phyloP scores from a whole-genome alignment of 2,329 filamentous ascomycete genomes.

The Torrubiella hemipterigena region DNA sequence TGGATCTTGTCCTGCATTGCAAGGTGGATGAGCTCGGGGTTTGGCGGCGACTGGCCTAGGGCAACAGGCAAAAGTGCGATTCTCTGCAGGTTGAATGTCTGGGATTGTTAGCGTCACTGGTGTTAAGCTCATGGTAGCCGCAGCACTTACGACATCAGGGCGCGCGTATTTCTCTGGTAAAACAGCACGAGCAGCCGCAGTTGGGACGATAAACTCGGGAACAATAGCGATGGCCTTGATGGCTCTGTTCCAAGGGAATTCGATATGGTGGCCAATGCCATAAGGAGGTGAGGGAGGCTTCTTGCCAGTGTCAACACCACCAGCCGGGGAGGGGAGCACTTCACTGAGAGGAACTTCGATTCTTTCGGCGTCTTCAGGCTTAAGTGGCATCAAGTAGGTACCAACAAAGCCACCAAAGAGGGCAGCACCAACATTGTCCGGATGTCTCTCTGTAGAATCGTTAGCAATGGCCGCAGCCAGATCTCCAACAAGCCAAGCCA shows the following conservation, averaged over 20 bases:
- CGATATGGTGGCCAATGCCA: constrained; percentile 92
- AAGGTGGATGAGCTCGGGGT: constrained; percentile 87
- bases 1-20: constrained; percentile 99
- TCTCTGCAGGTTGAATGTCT: constrained; percentile 86
- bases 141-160: constrained; percentile 60
- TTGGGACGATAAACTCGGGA: constrained; percentile 91
- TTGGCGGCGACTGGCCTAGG: constrained; percentile 77
- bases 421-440: constrained; percentile 89
- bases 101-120: constrained; percentile 9
- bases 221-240: constrained; percentile 98
- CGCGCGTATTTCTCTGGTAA: constrained; percentile 70
- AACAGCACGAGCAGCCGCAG: constrained; percentile 77
- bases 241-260: constrained; percentile 84
- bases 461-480: constrained; percentile 6
- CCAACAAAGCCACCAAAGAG: constrained; percentile 95
- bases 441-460: constrained; percentile 56
- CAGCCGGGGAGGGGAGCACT: constrained; percentile 80
- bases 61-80: constrained; percentile 85
- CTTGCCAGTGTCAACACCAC: constrained; percentile 80
- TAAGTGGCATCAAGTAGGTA: constrained; percentile 87
- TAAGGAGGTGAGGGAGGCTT: constrained; percentile 78
- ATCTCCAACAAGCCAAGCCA: not conserved
- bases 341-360: constrained; percentile 92
- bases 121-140: too few relatives aligned
- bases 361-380: constrained; percentile 76